Evolutionary conservation across 1,284 basidiomycete genomes (phyloP).

Genomic region (Microbotryomycetes sp.): DNA sequence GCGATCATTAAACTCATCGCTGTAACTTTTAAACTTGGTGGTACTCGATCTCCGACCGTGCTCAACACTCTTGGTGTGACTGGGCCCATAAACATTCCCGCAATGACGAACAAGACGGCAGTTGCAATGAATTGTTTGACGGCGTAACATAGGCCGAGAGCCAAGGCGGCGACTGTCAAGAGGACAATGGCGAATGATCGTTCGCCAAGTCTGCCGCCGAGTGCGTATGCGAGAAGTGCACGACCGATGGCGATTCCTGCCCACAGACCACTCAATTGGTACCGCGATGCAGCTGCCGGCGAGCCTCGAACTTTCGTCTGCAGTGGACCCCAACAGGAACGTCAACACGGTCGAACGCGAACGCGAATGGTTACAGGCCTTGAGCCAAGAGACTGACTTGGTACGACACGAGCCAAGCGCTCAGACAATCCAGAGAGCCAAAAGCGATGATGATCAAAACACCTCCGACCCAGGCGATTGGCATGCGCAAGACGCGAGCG

Average conservation of each 20-base stretch:
- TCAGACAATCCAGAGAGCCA: constrained; percentile 19
- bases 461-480: constrained; percentile 21
- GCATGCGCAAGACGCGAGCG: constrained; percentile 13
- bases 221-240: constrained; percentile 10
- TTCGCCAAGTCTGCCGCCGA: constrained; percentile 16
- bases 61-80: constrained; percentile 17
- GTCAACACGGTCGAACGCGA: not conserved
- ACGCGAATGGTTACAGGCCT: not conserved
- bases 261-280: constrained; percentile 20
- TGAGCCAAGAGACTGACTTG: not conserved
- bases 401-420: constrained; percentile 27
- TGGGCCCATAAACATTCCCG: constrained; percentile 24
- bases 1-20: constrained; percentile 18
- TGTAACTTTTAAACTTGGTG: constrained; percentile 20
- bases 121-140: constrained; percentile 13
- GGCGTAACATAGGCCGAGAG: constrained; percentile 18
- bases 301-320: not conserved
- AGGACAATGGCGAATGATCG: constrained; percentile 16
- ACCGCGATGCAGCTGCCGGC: constrained; percentile 20
- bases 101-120: constrained; percentile 19
- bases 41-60: constrained; percentile 15
- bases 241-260: constrained; percentile 26
- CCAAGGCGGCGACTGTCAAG: constrained; percentile 4
- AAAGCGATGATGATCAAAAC: constrained; percentile 23
- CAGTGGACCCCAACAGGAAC: no score